Evolutionary conservation across 352 stramenopile genomes (phyloP).

Genomic region (Peronospora farinosa): DNA sequence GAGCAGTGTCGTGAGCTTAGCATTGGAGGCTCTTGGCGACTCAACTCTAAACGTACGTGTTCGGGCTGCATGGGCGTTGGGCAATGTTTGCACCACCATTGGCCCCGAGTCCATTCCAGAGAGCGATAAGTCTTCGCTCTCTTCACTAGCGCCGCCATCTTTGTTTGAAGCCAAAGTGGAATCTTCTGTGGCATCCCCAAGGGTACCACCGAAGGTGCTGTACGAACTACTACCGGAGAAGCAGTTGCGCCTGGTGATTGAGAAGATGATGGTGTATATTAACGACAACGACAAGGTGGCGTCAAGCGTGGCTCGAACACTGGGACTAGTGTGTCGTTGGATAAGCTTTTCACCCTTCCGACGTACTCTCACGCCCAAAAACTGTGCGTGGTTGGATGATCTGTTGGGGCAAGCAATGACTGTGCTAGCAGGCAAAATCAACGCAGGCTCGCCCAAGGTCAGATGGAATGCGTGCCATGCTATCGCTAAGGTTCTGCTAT

Average conservation of each 20-base stretch:
- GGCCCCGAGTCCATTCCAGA: conserved; percentile 46
- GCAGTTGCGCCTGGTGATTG: conserved; percentile 60
- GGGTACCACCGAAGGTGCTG: conserved; percentile 27
- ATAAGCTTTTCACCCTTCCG: conserved; percentile 66
- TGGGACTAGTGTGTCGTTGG: conserved; percentile 78
- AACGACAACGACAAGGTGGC: conserved; percentile 87
- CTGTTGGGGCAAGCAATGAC: conserved; percentile 64
- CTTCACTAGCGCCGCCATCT: conserved; percentile 7
- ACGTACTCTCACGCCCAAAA: conserved; percentile 25
- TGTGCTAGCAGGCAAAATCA: conserved; percentile 66
- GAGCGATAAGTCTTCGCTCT: conserved; percentile 7
- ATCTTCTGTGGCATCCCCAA: conserved; percentile 10
- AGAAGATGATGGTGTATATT: conserved; percentile 81
- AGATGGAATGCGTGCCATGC: conserved; percentile 85
- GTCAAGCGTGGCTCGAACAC: conserved; percentile 72
- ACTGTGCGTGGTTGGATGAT: conserved; percentile 38
- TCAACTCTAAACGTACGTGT: conserved; percentile 83
- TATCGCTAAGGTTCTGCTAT: conserved; percentile 82
- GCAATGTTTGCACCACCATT: conserved; percentile 80
- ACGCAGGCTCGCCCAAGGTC: conserved; percentile 75
- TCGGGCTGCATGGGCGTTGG: conserved; percentile 72
- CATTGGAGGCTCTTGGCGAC: conserved; percentile 61
- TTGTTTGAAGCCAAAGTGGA: conserved; percentile 14
- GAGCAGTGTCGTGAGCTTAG: conserved; percentile 47
- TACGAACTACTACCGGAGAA: conserved; percentile 63